These are phyloP conservation scores for Trichoderma orchidacearum DNA, from an alignment of 495 filamentous ascomycete genomes.

Conservation along the genomic window DNA sequence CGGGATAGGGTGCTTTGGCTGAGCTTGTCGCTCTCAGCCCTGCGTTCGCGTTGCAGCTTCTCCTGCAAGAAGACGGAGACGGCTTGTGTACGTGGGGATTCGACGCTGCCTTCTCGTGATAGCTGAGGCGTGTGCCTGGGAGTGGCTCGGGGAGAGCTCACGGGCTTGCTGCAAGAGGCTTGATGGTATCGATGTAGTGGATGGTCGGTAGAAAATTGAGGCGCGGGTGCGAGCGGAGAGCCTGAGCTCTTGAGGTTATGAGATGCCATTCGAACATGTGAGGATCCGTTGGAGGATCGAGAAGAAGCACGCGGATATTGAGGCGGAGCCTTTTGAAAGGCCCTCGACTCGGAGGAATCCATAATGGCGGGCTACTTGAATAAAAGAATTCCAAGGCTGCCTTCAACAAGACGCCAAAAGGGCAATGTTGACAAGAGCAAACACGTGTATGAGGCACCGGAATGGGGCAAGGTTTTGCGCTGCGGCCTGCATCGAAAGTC, in stretches of 20 bases:
- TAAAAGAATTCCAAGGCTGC: no score
- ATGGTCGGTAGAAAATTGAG: constrained; percentile 9
- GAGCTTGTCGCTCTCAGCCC: constrained; percentile 14
- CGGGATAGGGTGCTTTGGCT: not conserved
- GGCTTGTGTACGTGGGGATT: constrained; percentile 6
- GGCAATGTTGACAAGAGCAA: not conserved
- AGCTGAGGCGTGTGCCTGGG: constrained; percentile 15
- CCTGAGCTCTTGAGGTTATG: constrained; percentile 21
- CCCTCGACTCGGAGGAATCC: not conserved
- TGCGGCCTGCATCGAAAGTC: not conserved
- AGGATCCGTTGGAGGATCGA: constrained; percentile 26
- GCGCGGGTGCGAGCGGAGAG: constrained; percentile 12
- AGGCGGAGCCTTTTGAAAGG: constrained; percentile 9
- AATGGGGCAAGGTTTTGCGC: not conserved
- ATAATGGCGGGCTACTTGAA: no score
- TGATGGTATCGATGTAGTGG: constrained; percentile 19
- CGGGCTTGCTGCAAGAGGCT: constrained; percentile 5
- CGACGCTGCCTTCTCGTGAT: constrained; percentile 17
- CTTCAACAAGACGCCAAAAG: no score
- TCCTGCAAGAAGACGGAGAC: constrained; percentile 37
- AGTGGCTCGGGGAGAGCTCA: constrained; percentile 1
- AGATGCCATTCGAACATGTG: constrained; percentile 22
- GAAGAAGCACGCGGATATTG: constrained; percentile 22
- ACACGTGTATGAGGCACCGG: not conserved
- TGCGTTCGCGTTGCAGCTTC: constrained; percentile 32